Percentiles rank a stretch among this genome's conserved stretches.
These are phyloP conservation scores for Mycena galericulata DNA, from an alignment of 768 basidiomycete genomes.

Conservation along the genomic window DNA sequence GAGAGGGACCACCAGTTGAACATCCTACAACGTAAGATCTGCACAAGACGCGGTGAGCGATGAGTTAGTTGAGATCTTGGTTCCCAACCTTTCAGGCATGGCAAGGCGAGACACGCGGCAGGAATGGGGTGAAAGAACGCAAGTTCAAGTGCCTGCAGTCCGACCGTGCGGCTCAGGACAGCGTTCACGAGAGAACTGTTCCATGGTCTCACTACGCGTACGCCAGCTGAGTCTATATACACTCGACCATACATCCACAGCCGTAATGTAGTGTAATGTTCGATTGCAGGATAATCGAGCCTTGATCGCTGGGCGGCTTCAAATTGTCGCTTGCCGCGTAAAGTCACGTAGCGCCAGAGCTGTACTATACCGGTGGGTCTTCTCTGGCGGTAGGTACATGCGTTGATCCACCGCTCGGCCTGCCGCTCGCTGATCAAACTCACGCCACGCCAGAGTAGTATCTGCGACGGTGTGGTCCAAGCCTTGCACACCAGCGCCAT, in stretches of 20 bases:
- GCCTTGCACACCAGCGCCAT: conserved; percentile 1
- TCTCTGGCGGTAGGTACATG: too few relatives aligned
- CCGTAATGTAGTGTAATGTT: not conserved
- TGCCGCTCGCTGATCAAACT: too few relatives aligned
- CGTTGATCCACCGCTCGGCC: too few relatives aligned
- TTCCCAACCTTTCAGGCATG: conserved; percentile 1
- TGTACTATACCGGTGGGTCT: too few relatives aligned
- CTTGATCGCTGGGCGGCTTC: not conserved
- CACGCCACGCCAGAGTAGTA: too few relatives aligned
- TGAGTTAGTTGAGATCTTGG: too few relatives aligned
- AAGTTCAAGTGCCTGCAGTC: not conserved
- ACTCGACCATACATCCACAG: not conserved
- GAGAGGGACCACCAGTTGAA: too few relatives aligned
- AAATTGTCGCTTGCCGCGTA: not conserved
- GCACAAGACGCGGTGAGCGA: not conserved
- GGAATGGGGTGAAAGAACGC: not conserved
- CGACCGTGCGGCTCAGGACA: too few relatives aligned
- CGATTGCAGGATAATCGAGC: not conserved
- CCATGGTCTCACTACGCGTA: too few relatives aligned
- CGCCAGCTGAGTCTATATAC: too few relatives aligned
- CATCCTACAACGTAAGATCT: conserved; percentile 10
- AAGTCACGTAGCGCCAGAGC: not conserved
- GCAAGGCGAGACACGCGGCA: not conserved
- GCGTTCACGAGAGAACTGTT: not conserved
- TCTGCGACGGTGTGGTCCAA: not conserved